phyloP scores from a whole-genome alignment of 2,329 filamentous ascomycete genomes.

The Diaporthe velutina region DNA sequence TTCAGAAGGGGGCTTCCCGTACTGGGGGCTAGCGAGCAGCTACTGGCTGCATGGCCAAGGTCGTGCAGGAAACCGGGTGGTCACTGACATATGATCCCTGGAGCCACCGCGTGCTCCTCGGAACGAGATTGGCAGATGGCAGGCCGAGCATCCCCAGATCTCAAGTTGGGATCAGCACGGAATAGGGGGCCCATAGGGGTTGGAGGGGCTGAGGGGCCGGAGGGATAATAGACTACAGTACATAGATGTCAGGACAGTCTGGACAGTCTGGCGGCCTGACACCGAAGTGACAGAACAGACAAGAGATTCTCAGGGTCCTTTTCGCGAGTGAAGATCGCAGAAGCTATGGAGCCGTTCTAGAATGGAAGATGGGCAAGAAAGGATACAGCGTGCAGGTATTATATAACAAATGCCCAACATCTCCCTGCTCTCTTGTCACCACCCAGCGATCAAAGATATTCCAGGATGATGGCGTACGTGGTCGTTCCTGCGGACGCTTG shows the following conservation, averaged over 20 bases:
- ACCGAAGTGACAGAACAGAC: constrained; percentile 1
- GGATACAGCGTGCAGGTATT: not conserved
- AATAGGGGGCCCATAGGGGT: constrained; percentile 38
- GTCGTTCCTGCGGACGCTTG: constrained; percentile 1
- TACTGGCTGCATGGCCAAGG: constrained; percentile 27
- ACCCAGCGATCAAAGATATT: not conserved
- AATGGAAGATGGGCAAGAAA: constrained; percentile 14
- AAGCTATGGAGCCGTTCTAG: constrained; percentile 25
- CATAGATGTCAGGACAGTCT: not conserved
- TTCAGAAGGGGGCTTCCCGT: constrained; percentile 32
- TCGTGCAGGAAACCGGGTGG: constrained; percentile 13
- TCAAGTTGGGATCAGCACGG: constrained; percentile 38
- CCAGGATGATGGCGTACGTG: not conserved
- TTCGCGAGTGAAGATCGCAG: constrained; percentile 19
- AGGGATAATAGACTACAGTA: not conserved
- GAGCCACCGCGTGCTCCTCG: constrained; percentile 31
- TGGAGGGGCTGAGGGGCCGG: constrained; percentile 16
- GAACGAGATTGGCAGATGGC: constrained; percentile 37
- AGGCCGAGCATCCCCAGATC: constrained; percentile 36
- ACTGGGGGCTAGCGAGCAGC: not conserved
- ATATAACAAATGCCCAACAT: not conserved
- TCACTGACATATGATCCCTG: constrained; percentile 26
- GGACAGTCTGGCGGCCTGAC: not conserved
- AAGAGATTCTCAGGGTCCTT: constrained; percentile 6
- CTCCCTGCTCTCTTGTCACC: not conserved